Conservation (phyloP, 78 protist species). For the Pigoraptor vietnamica region DNA sequence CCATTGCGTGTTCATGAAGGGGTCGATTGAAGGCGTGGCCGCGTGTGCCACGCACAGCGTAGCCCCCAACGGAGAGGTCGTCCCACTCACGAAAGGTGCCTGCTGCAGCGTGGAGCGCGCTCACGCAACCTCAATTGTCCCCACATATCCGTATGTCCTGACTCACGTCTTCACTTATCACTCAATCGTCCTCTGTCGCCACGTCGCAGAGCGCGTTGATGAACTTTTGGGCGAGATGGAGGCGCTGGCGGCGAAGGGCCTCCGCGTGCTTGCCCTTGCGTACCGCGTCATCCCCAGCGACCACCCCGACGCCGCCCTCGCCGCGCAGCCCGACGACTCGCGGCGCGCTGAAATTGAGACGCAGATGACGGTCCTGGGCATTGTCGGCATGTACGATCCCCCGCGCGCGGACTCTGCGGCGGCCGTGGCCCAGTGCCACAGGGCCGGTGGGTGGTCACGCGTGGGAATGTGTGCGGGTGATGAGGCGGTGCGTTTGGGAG, state of each 20-base stretch:
- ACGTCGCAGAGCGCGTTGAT: background rate
- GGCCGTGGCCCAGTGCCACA: constrained; percentile 25
- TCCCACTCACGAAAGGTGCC: background rate
- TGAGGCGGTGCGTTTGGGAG: no score
- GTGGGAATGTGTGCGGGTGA: no score
- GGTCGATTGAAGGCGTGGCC: constrained; percentile 31
- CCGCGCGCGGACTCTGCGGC: constrained; percentile 19
- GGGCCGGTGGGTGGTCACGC: no score
- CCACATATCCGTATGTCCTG: no score
- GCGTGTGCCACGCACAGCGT: background rate
- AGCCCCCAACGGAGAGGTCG: background rate
- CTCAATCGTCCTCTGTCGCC: no score
- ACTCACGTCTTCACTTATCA: no score
- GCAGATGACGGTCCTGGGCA: background rate
- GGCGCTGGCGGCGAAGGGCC: background rate
- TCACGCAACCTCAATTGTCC: no score
- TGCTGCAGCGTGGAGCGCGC: no score
- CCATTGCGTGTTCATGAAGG: constrained; percentile 27
- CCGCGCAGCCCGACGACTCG: no score
- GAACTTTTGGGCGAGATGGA: background rate
- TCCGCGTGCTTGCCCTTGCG: background rate
- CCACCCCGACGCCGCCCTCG: background rate
- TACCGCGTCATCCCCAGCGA: background rate
- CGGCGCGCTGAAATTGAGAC: background rate
- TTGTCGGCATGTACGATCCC: constrained; percentile 60